Evolutionary conservation across 371 early-diverging fungal genomes (phyloP), one percentile per base, ranked within the genome.

Genomic region (Mortierella sp.): DNA sequence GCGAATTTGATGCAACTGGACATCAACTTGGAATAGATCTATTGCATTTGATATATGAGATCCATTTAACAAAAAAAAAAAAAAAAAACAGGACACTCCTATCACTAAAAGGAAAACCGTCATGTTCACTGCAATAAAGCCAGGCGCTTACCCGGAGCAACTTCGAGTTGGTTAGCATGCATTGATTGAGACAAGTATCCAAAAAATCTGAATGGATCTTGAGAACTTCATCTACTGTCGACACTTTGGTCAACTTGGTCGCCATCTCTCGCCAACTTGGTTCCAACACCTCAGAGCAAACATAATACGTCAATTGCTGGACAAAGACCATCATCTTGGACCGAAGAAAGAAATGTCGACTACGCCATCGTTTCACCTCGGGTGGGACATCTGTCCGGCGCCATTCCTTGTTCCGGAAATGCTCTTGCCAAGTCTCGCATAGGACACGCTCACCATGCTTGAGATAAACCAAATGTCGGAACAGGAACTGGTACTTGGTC

Each of bases 401-500:
- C 79, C 79, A 77, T 18, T 68, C 63, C 1, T 43, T 44, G 0
- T 68, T 68, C 16, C 79, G 73, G 21, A 75, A 65, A 64, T 90
- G 89, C 46, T 87, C 87, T 48, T 80, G 82, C 98, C 98, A 98
- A 6, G 89, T 83, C 23, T 81, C 72, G 30, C 91, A 88, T 53
- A 98, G 81, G 23, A 89, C 79, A 57, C 93, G 91, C 75, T 97
- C 98, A 1, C 93, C 88, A 65, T 94, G 90, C 72, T 96, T 96
- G 73, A 96, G 86, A 50, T 90, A 86, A 37, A 98, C 80, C 16
- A 98, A 82, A 76, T 95, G 94, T 15, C 98, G 91, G 81, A 96
- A 96, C 30, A 98, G 75, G 4, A 96, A 84, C 72, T 95, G 96
- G 77, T 99, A 98, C 79, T 96, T 96, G 9, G 91, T 89, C 57